Percentiles rank a stretch among this genome's conserved stretches.
Evolutionary conservation across 1,284 basidiomycete species (phyloP).

Genomic region (Puccinia polysora): DNA sequence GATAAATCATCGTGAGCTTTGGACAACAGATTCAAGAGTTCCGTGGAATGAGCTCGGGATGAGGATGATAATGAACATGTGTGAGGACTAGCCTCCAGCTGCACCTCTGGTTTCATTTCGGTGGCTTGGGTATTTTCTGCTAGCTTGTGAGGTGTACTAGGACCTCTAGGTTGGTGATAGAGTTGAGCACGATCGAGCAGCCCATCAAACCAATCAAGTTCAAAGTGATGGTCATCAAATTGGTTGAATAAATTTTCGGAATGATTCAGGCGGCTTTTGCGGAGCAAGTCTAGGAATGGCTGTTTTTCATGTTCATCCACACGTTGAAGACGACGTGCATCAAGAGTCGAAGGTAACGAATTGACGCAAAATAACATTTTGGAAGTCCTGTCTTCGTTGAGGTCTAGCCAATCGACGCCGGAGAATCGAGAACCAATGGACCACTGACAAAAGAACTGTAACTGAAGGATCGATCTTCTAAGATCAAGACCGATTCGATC

Average conservation of each 20-base stretch:
- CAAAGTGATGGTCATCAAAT: neutral
- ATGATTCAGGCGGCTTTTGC: neutral
- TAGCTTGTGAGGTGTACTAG: neutral
- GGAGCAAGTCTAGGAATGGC: too few species aligned
- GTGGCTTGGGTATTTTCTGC: too few species aligned
- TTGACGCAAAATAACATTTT: slow-evolving; percentile 41
- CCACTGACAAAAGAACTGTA: slow-evolving; percentile 59
- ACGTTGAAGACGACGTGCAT: slow-evolving; percentile 13
- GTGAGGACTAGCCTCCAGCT: too few species aligned
- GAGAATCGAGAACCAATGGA: slow-evolving; percentile 2
- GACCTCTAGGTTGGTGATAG: neutral
- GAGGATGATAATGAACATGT: too few species aligned
- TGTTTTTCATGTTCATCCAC: too few species aligned
- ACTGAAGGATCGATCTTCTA: slow-evolving; percentile 60
- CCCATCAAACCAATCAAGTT: neutral
- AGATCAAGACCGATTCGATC: slow-evolving; percentile 58
- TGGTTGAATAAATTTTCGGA: neutral
- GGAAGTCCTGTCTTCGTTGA: neutral
- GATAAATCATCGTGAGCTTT: slow-evolving; percentile 45
- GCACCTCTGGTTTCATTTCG: too few species aligned
- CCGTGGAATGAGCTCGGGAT: neutral
- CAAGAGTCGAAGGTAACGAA: neutral
- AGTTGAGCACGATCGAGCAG: neutral
- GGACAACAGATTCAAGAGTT: neutral
- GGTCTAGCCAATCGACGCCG: slow-evolving; percentile 19